Percentiles rank a stretch among this genome's conserved stretches.
These are phyloP conservation scores for Graphiopsis chlorocephala DNA, from an alignment of 2,329 filamentous ascomycete genomes.

Conservation along the genomic window DNA sequence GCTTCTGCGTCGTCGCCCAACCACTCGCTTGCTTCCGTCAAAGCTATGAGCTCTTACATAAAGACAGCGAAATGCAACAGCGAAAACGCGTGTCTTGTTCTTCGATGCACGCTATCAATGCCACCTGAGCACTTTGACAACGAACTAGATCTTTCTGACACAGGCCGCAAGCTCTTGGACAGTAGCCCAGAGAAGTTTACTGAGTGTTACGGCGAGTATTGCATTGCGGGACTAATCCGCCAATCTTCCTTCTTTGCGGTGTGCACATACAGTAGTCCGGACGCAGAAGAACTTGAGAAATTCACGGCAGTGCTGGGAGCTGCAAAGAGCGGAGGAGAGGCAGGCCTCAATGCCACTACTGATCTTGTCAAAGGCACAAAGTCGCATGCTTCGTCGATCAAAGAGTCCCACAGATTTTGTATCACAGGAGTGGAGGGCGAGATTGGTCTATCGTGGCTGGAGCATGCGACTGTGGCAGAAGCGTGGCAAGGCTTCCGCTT, in stretches of 20 bases:
- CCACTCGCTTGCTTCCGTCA: not conserved
- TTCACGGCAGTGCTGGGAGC: not conserved
- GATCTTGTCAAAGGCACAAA: constrained; percentile 5
- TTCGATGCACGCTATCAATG: constrained; percentile 4
- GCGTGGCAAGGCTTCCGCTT: constrained; percentile 11
- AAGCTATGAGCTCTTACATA: not conserved
- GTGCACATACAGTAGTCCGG: not conserved
- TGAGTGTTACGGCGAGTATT: constrained; percentile 11
- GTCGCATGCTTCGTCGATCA: not conserved
- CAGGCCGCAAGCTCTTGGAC: not conserved
- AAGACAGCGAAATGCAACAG: not conserved
- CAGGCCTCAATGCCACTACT: not conserved
- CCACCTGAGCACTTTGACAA: constrained; percentile 3
- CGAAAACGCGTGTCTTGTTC: not conserved
- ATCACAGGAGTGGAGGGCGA: not conserved
- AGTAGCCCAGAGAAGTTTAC: not conserved
- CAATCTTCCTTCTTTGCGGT: constrained; percentile 7
- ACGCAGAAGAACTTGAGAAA: not conserved
- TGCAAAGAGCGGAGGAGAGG: not conserved
- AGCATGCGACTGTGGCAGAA: constrained; percentile 1
- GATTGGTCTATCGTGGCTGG: not conserved
- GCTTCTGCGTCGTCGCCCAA: not conserved
- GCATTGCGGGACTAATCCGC: not conserved
- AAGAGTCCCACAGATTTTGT: not conserved
- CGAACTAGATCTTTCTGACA: constrained; percentile 1